Percentiles rank a stretch among this genome's conserved stretches.
Evolutionary conservation across 2,329 filamentous ascomycete genomes (phyloP).

Genomic region (Trichoderma pleuroti): DNA sequence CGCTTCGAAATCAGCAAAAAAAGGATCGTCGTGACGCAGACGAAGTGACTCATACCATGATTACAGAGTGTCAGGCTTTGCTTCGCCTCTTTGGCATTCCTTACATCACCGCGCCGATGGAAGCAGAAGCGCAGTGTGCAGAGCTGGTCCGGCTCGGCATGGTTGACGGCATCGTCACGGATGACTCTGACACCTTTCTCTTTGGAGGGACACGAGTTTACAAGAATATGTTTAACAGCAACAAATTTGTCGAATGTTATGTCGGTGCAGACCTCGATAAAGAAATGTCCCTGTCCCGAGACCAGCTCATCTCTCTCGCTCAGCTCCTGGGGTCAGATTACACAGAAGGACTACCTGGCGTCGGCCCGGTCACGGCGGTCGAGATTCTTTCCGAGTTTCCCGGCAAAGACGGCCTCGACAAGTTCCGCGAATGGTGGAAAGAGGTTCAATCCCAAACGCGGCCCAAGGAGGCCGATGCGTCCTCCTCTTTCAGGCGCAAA

Average conservation of each 20-base stretch:
- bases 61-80: slow-evolving; percentile 88
- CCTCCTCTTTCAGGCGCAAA: slow-evolving; percentile 71
- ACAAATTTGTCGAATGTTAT: slow-evolving; percentile 98
- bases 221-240: slow-evolving; percentile 99
- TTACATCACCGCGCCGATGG: slow-evolving; percentile 97
- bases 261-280: slow-evolving; percentile 77
- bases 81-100: slow-evolving; percentile 88
- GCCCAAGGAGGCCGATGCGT: slow-evolving; percentile 57
- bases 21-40: slow-evolving; percentile 95
- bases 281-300: slow-evolving; percentile 82
- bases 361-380: slow-evolving; percentile 90
- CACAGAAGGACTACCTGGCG: slow-evolving; percentile 83
- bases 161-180: slow-evolving; percentile 96
- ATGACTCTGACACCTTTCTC: slow-evolving; percentile 93
- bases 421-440: slow-evolving; percentile 85
- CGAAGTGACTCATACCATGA: slow-evolving; percentile 94
- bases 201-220: slow-evolving; percentile 96
- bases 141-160: slow-evolving; percentile 81
- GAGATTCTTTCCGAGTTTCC: slow-evolving; percentile 92
- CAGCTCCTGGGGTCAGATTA: slow-evolving; percentile 93
- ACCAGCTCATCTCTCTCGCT: slow-evolving; percentile 83
- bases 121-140: slow-evolving; percentile 96
- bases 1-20: slow-evolving; percentile 89
- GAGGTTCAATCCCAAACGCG: slow-evolving; percentile 68
- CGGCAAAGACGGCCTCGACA: slow-evolving; percentile 55